Evolutionary conservation across 1,139 yeast species (phyloP), one percentile per base, ranked within the genome.

Genomic region (Geotrichum fermentans): DNA sequence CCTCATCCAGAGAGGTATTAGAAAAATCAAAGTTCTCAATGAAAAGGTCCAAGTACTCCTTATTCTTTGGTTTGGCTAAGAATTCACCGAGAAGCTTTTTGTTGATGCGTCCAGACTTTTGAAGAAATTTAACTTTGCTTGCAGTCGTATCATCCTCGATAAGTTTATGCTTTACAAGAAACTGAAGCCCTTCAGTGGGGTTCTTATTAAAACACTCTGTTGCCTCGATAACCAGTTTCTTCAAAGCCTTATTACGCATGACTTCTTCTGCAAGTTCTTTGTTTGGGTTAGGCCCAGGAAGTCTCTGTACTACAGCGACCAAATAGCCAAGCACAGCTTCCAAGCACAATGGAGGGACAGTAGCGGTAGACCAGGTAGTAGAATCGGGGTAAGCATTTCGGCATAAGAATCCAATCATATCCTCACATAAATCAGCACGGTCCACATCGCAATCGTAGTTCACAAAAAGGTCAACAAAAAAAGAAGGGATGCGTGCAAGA

Each of bases 361-460:
- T 83, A 34, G 85, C 87, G 0, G 97, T 86, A 0, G 95, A 83
- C 59, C 77, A 72, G 5, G 64, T 58, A 0, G 96, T 92, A 18
- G 89, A 77, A 58, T 87, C 95, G 0, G 96, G 94, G 43, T 85
- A 74, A 0, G 96, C 81, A 38, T 87, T 71, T 48, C 83, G 77
- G 54, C 95, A 82, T 48, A 94, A 73, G 49, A 83, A 79, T 43
- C 83, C 83, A 45, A 92, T 66, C 24, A 86, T 70, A 40, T 79
- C 78, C 21, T 76, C 77, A n/a, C 95, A 75, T 52, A 94, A 69
- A 64, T 94, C 97, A 1, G 84, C 76, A 56, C 94, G 78, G 55
- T 89, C 95, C 56, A 89, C 82, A 61, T 89, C 94, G 67, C 97
- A 92, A 66, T 94, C 98, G 62, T 82, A 94, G 52, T 83, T 83